phyloP scores from a whole-genome alignment of 768 basidiomycete genomes.

The Termitomyces sp. region DNA sequence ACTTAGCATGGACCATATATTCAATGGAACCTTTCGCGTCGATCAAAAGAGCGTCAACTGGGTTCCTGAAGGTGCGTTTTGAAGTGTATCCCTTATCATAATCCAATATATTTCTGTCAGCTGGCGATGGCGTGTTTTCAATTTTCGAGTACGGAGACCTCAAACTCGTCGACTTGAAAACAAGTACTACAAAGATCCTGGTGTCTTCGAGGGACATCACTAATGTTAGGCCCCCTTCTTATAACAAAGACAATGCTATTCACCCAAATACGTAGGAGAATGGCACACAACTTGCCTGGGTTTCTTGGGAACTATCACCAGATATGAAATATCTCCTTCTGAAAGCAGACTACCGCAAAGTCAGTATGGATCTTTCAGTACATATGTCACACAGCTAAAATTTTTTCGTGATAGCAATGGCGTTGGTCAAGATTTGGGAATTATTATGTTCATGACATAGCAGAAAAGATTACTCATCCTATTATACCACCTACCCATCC shows the following conservation, averaged over 20 bases:
- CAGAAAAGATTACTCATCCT: conserved; percentile 60
- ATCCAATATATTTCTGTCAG: conserved; percentile 30
- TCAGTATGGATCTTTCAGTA: conserved; percentile 16
- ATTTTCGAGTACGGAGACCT: conserved; percentile 56
- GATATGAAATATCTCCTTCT: conserved; percentile 90
- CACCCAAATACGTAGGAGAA: conserved; percentile 35
- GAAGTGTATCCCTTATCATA: neutral
- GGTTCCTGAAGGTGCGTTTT: conserved; percentile 81
- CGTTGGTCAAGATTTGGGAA: conserved; percentile 86
- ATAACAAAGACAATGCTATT: neutral
- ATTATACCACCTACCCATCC: conserved; percentile 65
- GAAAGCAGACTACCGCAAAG: conserved; percentile 71
- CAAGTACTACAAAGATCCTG: conserved; percentile 59
- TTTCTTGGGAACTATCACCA: conserved; percentile 77
- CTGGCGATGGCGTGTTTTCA: conserved; percentile 92
- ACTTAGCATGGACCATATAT: conserved; percentile 85
- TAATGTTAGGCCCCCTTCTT: conserved; percentile 44
- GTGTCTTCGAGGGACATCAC: conserved; percentile 53
- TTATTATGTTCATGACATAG: conserved; percentile 86
- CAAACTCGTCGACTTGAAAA: conserved; percentile 75
- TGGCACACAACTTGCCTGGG: conserved; percentile 44
- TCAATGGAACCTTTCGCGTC: conserved; percentile 81
- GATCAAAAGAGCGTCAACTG: conserved; percentile 55
- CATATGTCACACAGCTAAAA: too few relatives aligned
- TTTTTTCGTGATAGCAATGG: conserved; percentile 69